phyloP scores from a whole-genome alignment of 805 yeast species.

The Candida boleticola region DNA sequence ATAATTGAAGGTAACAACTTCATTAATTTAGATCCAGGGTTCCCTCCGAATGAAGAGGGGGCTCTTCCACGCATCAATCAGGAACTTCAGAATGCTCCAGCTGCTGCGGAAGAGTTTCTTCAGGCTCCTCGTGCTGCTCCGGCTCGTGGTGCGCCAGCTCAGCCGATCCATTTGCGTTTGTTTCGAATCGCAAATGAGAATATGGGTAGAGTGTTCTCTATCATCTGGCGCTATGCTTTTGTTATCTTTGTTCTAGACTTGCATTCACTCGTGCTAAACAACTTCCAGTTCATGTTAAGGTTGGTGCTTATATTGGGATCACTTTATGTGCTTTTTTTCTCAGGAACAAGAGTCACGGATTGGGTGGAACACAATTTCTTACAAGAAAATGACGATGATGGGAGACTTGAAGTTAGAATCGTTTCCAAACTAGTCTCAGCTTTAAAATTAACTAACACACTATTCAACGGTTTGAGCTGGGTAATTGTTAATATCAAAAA shows the following conservation, averaged over 20 bases:
- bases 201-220: not conserved
- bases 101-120: not conserved
- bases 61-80: too few species aligned
- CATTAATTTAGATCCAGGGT: not conserved
- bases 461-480: not conserved
- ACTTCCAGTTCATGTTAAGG: slow-evolving; percentile 1
- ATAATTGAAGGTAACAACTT: not conserved
- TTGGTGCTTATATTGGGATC: slow-evolving; percentile 1
- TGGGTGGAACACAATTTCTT: slow-evolving; percentile 10
- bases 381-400: slow-evolving; percentile 9
- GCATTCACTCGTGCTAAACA: slow-evolving; percentile 2
- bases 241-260: slow-evolving; percentile 11
- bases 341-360: slow-evolving; percentile 10
- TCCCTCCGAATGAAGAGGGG: too few species aligned
- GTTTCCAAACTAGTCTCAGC: slow-evolving; percentile 6
- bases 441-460: not conserved
- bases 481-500: slow-evolving; percentile 7
- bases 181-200: slow-evolving; percentile 3
- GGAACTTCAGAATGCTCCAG: not conserved
- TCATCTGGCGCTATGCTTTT: slow-evolving; percentile 6
- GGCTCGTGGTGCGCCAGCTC: not conserved
- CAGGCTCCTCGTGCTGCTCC: not conserved
- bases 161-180: not conserved
- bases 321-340: slow-evolving; percentile 10
- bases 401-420: slow-evolving; percentile 9